A percentile compares a stretch with the other conserved stretches of the same genome.
phyloP scores from a whole-genome alignment of 306 rosid species.

The Acacia crassicarpa region DNA sequence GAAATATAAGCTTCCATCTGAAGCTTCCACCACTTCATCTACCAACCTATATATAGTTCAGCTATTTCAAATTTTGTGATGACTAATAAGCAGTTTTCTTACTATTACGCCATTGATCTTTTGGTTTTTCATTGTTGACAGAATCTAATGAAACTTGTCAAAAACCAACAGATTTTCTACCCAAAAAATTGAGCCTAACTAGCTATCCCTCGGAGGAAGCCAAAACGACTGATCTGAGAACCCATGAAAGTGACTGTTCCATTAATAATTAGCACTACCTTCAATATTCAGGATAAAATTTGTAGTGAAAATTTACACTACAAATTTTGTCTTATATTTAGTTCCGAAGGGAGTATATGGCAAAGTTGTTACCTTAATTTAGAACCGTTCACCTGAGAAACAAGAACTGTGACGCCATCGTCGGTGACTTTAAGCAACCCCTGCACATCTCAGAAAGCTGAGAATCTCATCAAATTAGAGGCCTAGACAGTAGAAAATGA shows the following conservation, averaged over 20 bases:
- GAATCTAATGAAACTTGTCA: too few relatives aligned
- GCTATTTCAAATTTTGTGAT: slow-evolving; percentile 1
- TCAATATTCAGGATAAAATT: too few relatives aligned
- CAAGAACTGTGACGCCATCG: slow-evolving; percentile 41
- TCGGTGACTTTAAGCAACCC: slow-evolving; percentile 47
- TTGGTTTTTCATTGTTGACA: too few relatives aligned
- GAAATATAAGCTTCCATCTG: slow-evolving; percentile 45
- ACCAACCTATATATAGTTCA: slow-evolving; percentile 41
- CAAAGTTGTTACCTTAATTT: slow-evolving; percentile 25
- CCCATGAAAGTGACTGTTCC: neutral
- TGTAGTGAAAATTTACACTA: too few relatives aligned
- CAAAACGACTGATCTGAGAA: neutral
- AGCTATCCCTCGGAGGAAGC: too few relatives aligned
- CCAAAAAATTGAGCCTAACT: neutral
- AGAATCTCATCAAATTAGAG: neutral
- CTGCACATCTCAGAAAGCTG: slow-evolving; percentile 7
- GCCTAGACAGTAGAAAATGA: neutral
- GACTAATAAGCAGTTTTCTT: neutral
- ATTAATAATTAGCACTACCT: neutral
- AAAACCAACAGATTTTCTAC: neutral
- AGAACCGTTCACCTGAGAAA: slow-evolving; percentile 22
- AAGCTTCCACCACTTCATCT: slow-evolving; percentile 56
- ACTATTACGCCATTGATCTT: too few relatives aligned
- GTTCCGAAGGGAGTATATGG: neutral
- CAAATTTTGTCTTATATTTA: too few relatives aligned